Evolutionary conservation across 495 filamentous ascomycete genomes (phyloP).

Genomic region (Penicillium herquei): DNA sequence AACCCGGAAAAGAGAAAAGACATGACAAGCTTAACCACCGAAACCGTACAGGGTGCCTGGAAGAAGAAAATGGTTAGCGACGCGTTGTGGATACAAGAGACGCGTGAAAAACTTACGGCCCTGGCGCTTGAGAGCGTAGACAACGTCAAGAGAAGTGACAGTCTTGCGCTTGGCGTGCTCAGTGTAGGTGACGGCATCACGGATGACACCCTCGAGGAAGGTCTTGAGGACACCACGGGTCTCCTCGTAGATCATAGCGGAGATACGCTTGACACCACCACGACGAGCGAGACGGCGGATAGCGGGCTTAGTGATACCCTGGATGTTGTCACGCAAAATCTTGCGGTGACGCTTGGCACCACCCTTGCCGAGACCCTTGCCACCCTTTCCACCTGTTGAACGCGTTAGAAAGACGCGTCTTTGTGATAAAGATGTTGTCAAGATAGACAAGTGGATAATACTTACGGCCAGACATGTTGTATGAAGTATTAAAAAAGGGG

Average conservation of each 20-base stretch:
- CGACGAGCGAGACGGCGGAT: conserved; percentile 99
- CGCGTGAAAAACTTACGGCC: conserved; percentile 59
- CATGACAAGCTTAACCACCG: conserved; percentile 75
- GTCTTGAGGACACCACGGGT: conserved; percentile 99
- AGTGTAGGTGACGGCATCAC: conserved; percentile 98
- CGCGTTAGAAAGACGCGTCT: conserved; percentile 41
- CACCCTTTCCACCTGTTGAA: conserved; percentile 83
- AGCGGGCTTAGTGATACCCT: conserved; percentile 99
- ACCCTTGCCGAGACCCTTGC: conserved; percentile 99
- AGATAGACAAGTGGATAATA: conserved; percentile 21
- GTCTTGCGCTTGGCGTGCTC: conserved; percentile 99
- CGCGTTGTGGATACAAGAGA: conserved; percentile 1
- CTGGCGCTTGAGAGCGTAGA: conserved; percentile 96
- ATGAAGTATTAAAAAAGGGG: conserved; percentile 26
- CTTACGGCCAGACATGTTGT: conserved; percentile 72
- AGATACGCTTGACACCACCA: conserved; percentile 99
- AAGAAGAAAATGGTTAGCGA: conserved; percentile 22
- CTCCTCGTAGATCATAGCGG: conserved; percentile 97
- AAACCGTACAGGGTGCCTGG: conserved; percentile 91
- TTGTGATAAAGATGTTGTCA: neutral
- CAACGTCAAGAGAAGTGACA: conserved; percentile 94
- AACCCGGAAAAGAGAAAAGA: conserved; percentile 39
- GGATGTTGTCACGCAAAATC: conserved; percentile 98
- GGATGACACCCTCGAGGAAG: conserved; percentile 99
- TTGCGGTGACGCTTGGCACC: conserved; percentile 88